Evolutionary conservation across 345 rosid genomes (phyloP).

Genomic region (Corymbia maculata): DNA sequence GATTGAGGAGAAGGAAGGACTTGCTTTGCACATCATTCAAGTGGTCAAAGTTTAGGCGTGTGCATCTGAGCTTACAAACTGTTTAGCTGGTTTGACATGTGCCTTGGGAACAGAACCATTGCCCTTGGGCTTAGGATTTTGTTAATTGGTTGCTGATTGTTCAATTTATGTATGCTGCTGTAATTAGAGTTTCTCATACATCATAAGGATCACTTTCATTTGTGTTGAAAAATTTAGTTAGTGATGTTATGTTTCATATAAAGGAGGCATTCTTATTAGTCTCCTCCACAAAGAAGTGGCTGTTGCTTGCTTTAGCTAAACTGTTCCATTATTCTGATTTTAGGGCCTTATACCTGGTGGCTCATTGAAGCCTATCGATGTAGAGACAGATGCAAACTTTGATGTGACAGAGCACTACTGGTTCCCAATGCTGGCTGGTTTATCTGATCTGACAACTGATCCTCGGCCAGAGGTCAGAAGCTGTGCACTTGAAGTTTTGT

Average conservation of each 20-base stretch:
- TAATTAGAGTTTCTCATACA: background rate
- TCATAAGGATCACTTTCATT: background rate
- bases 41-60: background rate
- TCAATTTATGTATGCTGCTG: background rate
- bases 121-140: background rate
- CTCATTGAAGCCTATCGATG: conserved; percentile 58
- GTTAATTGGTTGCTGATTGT: background rate
- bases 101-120: background rate
- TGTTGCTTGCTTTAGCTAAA: background rate
- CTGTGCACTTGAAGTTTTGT: conserved; percentile 87
- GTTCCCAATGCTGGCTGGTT: conserved; percentile 94
- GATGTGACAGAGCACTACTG: conserved; percentile 91
- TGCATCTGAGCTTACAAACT: background rate
- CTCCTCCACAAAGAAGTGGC: background rate
- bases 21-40: background rate
- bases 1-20: background rate
- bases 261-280: background rate
- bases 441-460: conserved; percentile 86
- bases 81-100: background rate
- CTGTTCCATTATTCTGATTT: conserved; percentile 5
- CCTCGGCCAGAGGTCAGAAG: conserved; percentile 75
- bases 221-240: background rate
- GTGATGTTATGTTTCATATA: background rate
- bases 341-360: conserved; percentile 92
- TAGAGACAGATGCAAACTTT: conserved; percentile 36